Evolutionary conservation across 1,284 basidiomycete species (phyloP).

Genomic region (Fomitopsis pinicola): DNA sequence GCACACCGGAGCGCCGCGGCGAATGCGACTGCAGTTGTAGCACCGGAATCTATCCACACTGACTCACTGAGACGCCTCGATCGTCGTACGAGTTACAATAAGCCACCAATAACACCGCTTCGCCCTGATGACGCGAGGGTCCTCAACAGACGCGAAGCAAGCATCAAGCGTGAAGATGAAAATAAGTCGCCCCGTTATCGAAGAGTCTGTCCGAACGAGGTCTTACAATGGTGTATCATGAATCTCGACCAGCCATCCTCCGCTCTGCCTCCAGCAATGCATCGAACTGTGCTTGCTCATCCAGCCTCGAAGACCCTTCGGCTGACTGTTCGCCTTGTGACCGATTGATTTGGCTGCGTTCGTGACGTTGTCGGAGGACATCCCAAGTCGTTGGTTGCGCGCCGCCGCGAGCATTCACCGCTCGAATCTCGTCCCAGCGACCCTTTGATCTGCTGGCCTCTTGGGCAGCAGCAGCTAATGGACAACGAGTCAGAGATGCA

Average conservation of each 20-base stretch:
- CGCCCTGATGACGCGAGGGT: too few species aligned
- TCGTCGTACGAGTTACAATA: too few species aligned
- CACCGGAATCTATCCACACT: too few species aligned
- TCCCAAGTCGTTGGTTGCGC: conserved; percentile 60
- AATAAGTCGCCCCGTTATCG: too few species aligned
- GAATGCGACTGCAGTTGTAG: neutral
- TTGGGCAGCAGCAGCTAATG: neutral
- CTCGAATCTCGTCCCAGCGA: conserved; percentile 64
- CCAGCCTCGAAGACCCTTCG: conserved; percentile 32
- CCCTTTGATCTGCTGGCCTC: conserved; percentile 14
- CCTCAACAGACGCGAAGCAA: too few species aligned
- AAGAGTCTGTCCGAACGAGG: neutral
- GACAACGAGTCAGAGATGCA: neutral
- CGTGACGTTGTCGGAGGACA: conserved; percentile 54
- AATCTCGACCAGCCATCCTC: conserved; percentile 24
- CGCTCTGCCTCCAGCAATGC: conserved; percentile 56
- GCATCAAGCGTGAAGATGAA: too few species aligned
- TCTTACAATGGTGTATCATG: neutral
- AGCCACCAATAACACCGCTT: too few species aligned
- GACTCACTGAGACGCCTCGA: too few species aligned
- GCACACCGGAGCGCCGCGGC: neutral
- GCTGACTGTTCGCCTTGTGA: conserved; percentile 10
- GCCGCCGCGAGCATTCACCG: conserved; percentile 40
- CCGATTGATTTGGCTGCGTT: conserved; percentile 30
- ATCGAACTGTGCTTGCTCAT: conserved; percentile 54